Percentiles rank a stretch among this genome's conserved stretches.
Conservation (phyloP, 2,329 filamentous ascomycete species). For the Pseudofabraea citricarpa region DNA sequence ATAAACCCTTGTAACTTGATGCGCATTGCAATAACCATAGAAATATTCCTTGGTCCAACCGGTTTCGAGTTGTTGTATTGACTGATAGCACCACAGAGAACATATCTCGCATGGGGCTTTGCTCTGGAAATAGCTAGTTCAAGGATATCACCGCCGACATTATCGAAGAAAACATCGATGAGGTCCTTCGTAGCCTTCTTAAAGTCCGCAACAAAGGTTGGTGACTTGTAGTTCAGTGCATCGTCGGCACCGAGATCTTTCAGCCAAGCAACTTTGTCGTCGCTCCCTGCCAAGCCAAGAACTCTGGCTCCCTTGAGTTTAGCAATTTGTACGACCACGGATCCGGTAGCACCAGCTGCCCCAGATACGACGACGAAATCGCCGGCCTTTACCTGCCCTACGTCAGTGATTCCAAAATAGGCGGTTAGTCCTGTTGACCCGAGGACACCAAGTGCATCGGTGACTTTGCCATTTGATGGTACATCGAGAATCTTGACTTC, state of each 20-base stretch:
- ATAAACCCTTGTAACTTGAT: slow-evolving; percentile 67
- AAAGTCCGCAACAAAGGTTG: slow-evolving; percentile 55
- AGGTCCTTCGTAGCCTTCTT: slow-evolving; percentile 49
- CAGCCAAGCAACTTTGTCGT: slow-evolving; percentile 61
- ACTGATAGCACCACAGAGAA: slow-evolving; percentile 52
- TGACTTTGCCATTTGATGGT: slow-evolving; percentile 35
- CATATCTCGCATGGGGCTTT: slow-evolving; percentile 54
- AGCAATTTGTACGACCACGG: slow-evolving; percentile 69
- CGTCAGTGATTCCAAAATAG: slow-evolving; percentile 66
- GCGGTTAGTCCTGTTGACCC: slow-evolving; percentile 67
- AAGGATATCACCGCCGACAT: slow-evolving; percentile 65
- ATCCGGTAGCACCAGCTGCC: slow-evolving; percentile 70
- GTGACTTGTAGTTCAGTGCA: slow-evolving; percentile 62
- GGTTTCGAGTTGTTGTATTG: slow-evolving; percentile 59
- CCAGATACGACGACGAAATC: slow-evolving; percentile 72
- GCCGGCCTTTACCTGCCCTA: slow-evolving; percentile 60
- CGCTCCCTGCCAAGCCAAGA: slow-evolving; percentile 59
- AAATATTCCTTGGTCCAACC: slow-evolving; percentile 51
- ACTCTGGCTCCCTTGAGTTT: slow-evolving; percentile 58
- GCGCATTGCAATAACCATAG: slow-evolving; percentile 47
- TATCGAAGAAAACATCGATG: slow-evolving; percentile 68
- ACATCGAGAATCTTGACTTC: slow-evolving; percentile 34
- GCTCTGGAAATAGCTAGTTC: slow-evolving; percentile 58
- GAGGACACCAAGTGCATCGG: slow-evolving; percentile 56
- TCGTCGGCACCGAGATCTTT: slow-evolving; percentile 58